Percentiles rank a stretch among this genome's conserved stretches.
These are phyloP conservation scores for Apiospora rasikravindrae DNA, from an alignment of 2,329 filamentous ascomycete genomes.

Conservation along the genomic window DNA sequence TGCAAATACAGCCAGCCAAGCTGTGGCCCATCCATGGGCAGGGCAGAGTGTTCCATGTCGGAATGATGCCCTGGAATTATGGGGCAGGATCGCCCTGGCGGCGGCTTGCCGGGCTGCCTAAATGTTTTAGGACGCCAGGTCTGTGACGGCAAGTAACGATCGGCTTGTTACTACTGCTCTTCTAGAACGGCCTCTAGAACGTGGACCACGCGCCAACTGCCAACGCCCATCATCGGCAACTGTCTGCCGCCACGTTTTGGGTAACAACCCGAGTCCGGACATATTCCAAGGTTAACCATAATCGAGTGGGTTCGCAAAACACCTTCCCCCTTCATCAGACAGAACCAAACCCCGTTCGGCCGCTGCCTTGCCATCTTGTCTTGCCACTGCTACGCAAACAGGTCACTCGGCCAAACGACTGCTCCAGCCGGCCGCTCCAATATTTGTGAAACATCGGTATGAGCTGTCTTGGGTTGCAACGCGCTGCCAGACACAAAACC, in stretches of 20 bases:
- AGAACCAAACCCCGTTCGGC: neutral
- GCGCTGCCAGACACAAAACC: neutral
- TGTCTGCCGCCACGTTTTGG: neutral
- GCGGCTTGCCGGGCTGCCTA: neutral
- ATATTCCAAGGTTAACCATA: constrained; percentile 4
- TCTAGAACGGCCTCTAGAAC: constrained; percentile 4
- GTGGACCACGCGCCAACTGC: neutral
- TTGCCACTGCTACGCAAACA: neutral
- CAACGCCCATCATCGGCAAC: neutral
- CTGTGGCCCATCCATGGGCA: neutral
- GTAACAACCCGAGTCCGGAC: constrained; percentile 5
- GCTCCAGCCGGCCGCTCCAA: neutral
- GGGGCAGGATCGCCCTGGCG: neutral
- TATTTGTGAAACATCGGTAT: constrained; percentile 17
- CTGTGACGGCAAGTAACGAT: constrained; percentile 1
- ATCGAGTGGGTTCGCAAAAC: constrained; percentile 1
- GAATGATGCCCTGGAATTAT: neutral
- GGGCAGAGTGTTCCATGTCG: neutral
- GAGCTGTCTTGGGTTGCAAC: constrained; percentile 4
- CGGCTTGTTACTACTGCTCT: neutral
- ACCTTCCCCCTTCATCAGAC: neutral
- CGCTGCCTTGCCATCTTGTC: neutral
- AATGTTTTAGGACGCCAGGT: neutral
- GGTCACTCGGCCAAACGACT: neutral
- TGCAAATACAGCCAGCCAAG: neutral